Base-by-base conservation (phyloP, 1,284 basidiomycete genomes). In the Entoloma clypeatum region DNA sequence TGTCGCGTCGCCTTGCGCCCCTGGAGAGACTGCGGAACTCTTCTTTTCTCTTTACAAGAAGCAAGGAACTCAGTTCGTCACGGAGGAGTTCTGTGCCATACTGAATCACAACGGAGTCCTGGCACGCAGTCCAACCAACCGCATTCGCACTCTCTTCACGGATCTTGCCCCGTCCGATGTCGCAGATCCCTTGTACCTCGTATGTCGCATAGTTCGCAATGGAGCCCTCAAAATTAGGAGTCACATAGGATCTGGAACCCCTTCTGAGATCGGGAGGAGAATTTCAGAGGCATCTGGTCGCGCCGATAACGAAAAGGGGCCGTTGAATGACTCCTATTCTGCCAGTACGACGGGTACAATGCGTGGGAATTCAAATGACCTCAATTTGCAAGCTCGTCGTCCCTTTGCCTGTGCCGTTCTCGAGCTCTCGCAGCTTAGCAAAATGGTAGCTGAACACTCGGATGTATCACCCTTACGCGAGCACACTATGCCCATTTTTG, bases 351-450 rank as follows among this genome's bases (percentile, higher is more conserved):
- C 51, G 18, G 51, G 48, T 36, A 52, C 51, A 34, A 65, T 64
- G 16, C 39, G 52, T 36, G 51, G 48, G 33, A 39, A 44, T 5
- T 41, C 53, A 18, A 52, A 44, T 37, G 71, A 74, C n/a, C 45
- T 51, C 3, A 48, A 59, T 7, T 48, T 56, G n/a, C 72, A 76
- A 32, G 86, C 88, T 55, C 77, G 95, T 32, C 70, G 94, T 39
- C 94, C 95, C 0, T 92, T 98, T 56, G 95, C 93, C 9, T 97
- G 92, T 58, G 94, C 94, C 1, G 86, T 95, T 4, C 68, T 97
- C 39, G 90, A 95, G 55, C 69, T 98, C 26, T 81, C 83, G 0
- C 82, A 91, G 51, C 67, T 96, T 48, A 75, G 69, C 51, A 80
- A 81, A 49, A 81, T 81, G 68, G 70, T 71, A 3, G 64, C 71